Evolutionary conservation across 1,284 basidiomycete genomes (phyloP), one percentile per base, ranked within the genome.

Genomic region (Fomitopsis pinicola): DNA sequence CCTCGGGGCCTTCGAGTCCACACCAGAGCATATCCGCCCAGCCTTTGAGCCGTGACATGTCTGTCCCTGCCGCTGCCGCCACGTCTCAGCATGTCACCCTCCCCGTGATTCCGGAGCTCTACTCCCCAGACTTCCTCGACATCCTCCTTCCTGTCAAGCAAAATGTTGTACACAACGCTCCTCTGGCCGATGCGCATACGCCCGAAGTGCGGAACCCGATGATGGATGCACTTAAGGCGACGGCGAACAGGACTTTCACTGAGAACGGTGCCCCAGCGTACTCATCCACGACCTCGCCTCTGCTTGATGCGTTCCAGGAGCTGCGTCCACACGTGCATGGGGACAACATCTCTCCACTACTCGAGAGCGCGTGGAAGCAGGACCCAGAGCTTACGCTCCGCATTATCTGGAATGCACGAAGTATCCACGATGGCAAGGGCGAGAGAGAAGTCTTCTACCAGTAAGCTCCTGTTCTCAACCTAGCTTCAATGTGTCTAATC

Each of bases 351-450:
- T 69, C 76, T 38, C 42, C 57, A 0, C 66, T 73, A 33, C 75
- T 88, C 1, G 59, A 67, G 0, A 71, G 76, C 5, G 77, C 85
- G 1, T 89, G 86, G 86, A 68, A 67, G 35, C 80, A 84, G 63
- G 80, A 84, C 62, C 75, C 83, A 0, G 65, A 69, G 17, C 58
- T 83, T 28, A 85, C 86, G 0, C 75, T 89, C 45, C 77, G 78
- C 35, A 75, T 87, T 57, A 86, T 88, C 60, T 88, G 84, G 85
- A 82, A 83, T 62, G 67, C 79, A 58, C 73, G 85, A 42, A 86
- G 83, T 56, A 87, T 88, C 33, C 84, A 85, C 60, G 83, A 88
- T 50, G 86, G 86, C 0, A 85, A 84, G 66, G 70, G 76, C 5
- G 80, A 82, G 40, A 82, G 78, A 62, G 81, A 83, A 58, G 66